phyloP scores from a whole-genome alignment of 148 eudicot species.

The Arbutus unedo region DNA sequence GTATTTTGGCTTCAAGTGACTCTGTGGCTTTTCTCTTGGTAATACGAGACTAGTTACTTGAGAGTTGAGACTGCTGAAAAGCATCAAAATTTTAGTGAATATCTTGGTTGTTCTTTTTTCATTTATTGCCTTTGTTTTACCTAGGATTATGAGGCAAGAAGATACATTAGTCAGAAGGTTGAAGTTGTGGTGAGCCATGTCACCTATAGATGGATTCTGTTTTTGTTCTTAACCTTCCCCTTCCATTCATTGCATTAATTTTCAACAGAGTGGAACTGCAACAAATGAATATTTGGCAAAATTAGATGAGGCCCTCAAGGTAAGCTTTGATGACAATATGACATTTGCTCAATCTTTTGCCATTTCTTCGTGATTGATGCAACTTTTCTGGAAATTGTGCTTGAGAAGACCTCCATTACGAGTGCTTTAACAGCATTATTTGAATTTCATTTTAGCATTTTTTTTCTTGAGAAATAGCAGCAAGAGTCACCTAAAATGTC shows the following conservation, averaged over 20 bases:
- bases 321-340: conserved; percentile 20
- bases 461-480: not conserved
- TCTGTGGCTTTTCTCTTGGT: not conserved
- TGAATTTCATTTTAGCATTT: not conserved
- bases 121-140: conserved; percentile 7
- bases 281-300: conserved; percentile 69
- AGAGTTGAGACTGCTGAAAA: conserved; percentile 5
- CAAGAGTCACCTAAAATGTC: not conserved
- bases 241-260: conserved; percentile 5
- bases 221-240: conserved; percentile 10
- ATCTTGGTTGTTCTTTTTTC: not conserved
- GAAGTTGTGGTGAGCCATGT: conserved; percentile 63
- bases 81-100: not conserved
- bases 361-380: conserved; percentile 7
- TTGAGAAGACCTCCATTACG: not conserved
- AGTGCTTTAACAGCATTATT: not conserved
- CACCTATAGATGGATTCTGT: not conserved
- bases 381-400: not conserved
- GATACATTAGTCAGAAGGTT: conserved; percentile 71
- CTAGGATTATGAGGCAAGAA: conserved; percentile 72
- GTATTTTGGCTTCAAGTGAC: not conserved
- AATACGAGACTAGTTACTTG: not conserved
- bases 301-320: conserved; percentile 85
- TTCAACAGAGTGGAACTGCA: conserved; percentile 66
- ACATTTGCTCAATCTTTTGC: not conserved